Evolutionary conservation across 441 rosid genomes (phyloP), one percentile per base, ranked within the genome.

Genomic region (Dalechampia spathulata): DNA sequence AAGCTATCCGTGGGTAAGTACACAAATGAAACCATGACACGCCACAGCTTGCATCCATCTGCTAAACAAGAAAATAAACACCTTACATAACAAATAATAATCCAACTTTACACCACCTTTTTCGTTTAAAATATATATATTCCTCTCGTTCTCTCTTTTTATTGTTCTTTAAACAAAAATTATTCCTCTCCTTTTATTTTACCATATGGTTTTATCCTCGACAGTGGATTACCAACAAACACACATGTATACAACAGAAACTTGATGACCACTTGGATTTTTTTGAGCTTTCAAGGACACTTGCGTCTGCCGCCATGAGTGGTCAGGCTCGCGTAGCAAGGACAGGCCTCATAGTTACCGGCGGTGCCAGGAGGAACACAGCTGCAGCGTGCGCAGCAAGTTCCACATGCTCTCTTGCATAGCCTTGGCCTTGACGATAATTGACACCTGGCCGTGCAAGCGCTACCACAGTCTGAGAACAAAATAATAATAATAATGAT

Each of bases 281-380:
- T 10, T 34, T 39, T 30, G 15, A 39, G 17, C 1, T 39, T 14
- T 58, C 42, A 68, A 40, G 72, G 72, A n/a, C 72, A 68, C 72
- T 68, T 68, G 60, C 50, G 64, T 41, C 67, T 22, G 49, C 95
- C 87, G 23, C 79, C 83, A 19, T 65, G 87, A 23, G 91, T 87
- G 46, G 87, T 80, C 66, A 78, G 57, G 63, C 63, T 66, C 64
- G 84, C 92, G 41, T 87, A 87, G 68, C 95, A 87, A 7, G 87
- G 84, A 53, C 92, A 84, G 12, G 57, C 60, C 2, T 87, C 76
- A 10, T 74, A 66, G 72, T 87, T 78, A 14, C 92, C 92, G 17
- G 79, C 59, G 5, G 92, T 87, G 0, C 95, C 95, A 0, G 83
- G 83, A 0, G 92, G 95, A 5, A 84, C 87, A 51, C 92, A 84